Conservation (phyloP, 2,329 filamentous ascomycete species). For the Colletotrichum sp. region DNA sequence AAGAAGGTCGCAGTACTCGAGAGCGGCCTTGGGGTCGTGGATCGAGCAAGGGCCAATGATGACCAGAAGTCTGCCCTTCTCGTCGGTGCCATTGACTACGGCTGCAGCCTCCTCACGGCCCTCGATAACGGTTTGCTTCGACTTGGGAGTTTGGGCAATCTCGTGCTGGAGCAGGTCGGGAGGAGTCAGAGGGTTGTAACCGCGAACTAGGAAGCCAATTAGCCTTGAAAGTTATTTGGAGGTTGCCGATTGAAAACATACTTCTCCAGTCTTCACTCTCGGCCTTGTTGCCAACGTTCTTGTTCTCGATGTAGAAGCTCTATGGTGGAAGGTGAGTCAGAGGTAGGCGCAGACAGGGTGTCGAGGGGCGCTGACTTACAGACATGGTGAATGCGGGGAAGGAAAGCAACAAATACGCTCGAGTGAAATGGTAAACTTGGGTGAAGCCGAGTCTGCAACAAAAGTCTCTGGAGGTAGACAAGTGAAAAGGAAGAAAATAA, state of each 20-base stretch:
- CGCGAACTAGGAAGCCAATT: conserved; percentile 64
- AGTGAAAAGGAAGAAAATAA: background rate
- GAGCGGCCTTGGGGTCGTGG: conserved; percentile 88
- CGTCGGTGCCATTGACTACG: conserved; percentile 71
- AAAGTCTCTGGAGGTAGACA: background rate
- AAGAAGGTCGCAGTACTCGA: conserved; percentile 91
- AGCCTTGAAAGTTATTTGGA: conserved; percentile 12
- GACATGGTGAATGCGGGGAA: conserved; percentile 31
- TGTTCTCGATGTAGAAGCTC: conserved; percentile 78
- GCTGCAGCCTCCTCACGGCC: conserved; percentile 69
- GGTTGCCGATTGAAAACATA: conserved; percentile 46
- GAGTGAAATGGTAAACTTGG: background rate
- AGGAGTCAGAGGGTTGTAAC: conserved; percentile 91
- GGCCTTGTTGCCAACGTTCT: conserved; percentile 76
- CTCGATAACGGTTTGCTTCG: conserved; percentile 64
- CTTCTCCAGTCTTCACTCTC: conserved; percentile 84
- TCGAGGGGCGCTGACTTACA: conserved; percentile 29
- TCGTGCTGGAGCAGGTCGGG: conserved; percentile 96
- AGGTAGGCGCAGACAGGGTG: background rate
- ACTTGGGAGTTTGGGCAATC: conserved; percentile 67
- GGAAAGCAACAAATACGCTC: background rate
- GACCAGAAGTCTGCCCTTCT: conserved; percentile 67
- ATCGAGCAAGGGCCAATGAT: conserved; percentile 97
- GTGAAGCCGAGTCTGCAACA: background rate
- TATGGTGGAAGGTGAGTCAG: conserved; percentile 37